A percentile compares a stretch with the other conserved stretches of the same genome.
Conservation (phyloP, 805 yeast genomes). For the Wickerhamomyces alni region DNA sequence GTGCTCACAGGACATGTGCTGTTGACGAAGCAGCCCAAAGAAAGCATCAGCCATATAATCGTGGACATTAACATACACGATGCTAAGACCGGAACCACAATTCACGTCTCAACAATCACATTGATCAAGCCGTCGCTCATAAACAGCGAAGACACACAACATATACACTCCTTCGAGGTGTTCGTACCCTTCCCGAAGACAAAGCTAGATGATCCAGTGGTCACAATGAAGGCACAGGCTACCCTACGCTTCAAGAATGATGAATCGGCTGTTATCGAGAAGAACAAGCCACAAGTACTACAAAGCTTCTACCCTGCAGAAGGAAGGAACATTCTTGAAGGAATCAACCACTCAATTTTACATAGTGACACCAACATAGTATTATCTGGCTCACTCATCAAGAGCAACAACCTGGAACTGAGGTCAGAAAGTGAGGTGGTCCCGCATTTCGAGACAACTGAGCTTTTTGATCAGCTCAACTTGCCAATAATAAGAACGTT, state of each 20-base stretch:
- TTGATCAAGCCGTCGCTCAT: background rate
- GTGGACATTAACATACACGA: background rate
- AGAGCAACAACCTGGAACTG: slow-evolving; percentile 7
- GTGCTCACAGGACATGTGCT: slow-evolving; percentile 7
- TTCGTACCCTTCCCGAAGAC: slow-evolving; percentile 19
- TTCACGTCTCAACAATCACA: background rate
- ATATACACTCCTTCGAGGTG: slow-evolving; percentile 9
- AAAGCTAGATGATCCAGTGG: slow-evolving; percentile 13
- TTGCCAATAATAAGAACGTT: slow-evolving; percentile 32
- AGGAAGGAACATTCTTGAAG: slow-evolving; percentile 17
- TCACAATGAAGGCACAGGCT: slow-evolving; percentile 7
- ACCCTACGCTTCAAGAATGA: background rate
- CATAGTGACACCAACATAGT: slow-evolving; percentile 1
- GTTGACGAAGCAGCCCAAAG: slow-evolving; percentile 1
- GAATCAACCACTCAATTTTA: slow-evolving; percentile 7
- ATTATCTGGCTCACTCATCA: slow-evolving; percentile 14
- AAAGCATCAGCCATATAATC: background rate
- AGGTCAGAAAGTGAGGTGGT: background rate
- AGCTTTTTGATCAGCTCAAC: background rate
- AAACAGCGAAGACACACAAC: background rate
- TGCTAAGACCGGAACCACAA: background rate
- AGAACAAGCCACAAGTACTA: background rate
- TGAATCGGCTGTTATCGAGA: background rate
- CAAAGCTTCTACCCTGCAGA: slow-evolving; percentile 13
- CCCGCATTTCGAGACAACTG: background rate